phyloP scores from a whole-genome alignment of 2,329 filamentous ascomycete species.

The Pseudophaeomoniella oleicola region DNA sequence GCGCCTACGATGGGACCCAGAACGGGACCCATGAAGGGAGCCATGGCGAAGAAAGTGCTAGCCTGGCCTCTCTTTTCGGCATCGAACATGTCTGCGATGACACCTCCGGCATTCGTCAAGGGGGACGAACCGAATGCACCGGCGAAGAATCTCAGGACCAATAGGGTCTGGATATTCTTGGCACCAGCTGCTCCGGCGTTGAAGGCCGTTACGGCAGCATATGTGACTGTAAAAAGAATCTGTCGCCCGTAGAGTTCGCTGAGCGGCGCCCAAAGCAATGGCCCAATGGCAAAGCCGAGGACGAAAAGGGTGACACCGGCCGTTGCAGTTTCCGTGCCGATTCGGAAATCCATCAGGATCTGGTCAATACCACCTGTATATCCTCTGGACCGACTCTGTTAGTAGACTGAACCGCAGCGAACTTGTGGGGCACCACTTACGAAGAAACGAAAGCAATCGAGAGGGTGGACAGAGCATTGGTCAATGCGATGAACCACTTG shows the following conservation, averaged over 20 bases:
- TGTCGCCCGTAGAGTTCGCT: constrained; percentile 18
- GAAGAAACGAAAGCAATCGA: constrained; percentile 21
- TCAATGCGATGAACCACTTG: constrained; percentile 26
- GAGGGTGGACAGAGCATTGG: constrained; percentile 27
- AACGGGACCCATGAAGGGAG: constrained; percentile 3
- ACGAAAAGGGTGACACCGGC: constrained; percentile 17
- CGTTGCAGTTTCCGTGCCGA: constrained; percentile 14
- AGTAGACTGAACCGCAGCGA: too few species aligned
- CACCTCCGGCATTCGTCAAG: constrained; percentile 2
- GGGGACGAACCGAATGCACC: constrained; percentile 10
- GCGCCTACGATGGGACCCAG: constrained; percentile 51
- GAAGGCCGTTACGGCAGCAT: constrained; percentile 2
- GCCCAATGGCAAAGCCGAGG: constrained; percentile 16
- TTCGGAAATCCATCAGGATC: constrained; percentile 23
- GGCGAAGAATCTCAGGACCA: constrained; percentile 9
- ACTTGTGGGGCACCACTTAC: background rate
- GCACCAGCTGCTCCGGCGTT: background rate
- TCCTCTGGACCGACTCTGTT: constrained; percentile 24
- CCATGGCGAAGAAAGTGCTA: constrained; percentile 6
- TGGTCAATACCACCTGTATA: constrained; percentile 22
- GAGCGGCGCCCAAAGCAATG: constrained; percentile 17
- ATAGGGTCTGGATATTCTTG: constrained; percentile 1
- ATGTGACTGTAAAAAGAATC: constrained; percentile 10
- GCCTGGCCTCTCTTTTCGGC: background rate
- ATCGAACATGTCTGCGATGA: constrained; percentile 3